Evolutionary conservation across 331 rosid species (phyloP).

Genomic region (Cucumis variabilis): DNA sequence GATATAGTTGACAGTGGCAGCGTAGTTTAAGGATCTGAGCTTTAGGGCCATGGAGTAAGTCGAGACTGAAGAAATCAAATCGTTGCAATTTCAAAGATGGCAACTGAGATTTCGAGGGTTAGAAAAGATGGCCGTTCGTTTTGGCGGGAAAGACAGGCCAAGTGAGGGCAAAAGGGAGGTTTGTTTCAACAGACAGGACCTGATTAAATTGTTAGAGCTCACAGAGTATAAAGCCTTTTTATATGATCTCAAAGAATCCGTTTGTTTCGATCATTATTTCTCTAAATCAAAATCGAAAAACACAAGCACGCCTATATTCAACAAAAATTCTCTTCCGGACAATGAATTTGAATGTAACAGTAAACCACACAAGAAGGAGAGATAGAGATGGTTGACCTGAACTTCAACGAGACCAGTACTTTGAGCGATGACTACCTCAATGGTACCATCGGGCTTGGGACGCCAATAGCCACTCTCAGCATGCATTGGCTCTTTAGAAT

Average conservation of each 20-base stretch:
- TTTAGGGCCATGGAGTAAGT: slow-evolving; percentile 57
- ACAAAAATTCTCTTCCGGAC: background rate
- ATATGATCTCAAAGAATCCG: too few species aligned
- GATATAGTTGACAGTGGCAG: slow-evolving; percentile 63
- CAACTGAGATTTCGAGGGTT: slow-evolving; percentile 39
- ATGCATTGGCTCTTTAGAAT: slow-evolving; percentile 89
- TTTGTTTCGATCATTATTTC: background rate
- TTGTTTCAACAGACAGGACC: slow-evolving; percentile 19
- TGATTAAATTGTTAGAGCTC: background rate
- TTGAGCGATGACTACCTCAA: slow-evolving; percentile 87
- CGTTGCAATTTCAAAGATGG: slow-evolving; percentile 53
- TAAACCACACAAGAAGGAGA: background rate
- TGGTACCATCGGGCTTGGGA: slow-evolving; percentile 76
- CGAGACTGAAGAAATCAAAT: slow-evolving; percentile 47
- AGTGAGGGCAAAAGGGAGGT: slow-evolving; percentile 28
- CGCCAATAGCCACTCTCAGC: slow-evolving; percentile 93
- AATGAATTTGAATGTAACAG: background rate
- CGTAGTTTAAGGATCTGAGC: slow-evolving; percentile 53
- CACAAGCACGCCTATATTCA: slow-evolving; percentile 7
- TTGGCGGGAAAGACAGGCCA: background rate
- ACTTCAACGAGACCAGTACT: slow-evolving; percentile 92
- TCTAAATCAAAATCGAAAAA: background rate
- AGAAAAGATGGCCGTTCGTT: slow-evolving; percentile 24
- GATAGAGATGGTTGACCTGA: slow-evolving; percentile 56
- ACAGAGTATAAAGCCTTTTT: background rate